A percentile compares a stretch with the other conserved stretches of the same genome.
Conservation (phyloP, 2,329 filamentous ascomycete genomes). For the Fusarium pseudograminearum region DNA sequence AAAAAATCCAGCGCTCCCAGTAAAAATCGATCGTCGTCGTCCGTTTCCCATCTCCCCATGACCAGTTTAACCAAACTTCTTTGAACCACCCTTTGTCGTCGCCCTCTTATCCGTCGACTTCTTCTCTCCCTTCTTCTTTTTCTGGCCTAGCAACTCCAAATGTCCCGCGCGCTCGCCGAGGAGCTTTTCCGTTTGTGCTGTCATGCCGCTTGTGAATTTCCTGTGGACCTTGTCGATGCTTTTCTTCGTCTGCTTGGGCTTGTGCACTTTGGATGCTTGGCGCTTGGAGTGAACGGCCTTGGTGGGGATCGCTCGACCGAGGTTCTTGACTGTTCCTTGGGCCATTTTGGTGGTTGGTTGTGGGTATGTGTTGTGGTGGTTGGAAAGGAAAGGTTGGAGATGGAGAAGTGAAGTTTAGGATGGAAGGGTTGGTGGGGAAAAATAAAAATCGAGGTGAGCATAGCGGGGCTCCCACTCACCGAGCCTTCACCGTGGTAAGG, state of each 20-base stretch:
- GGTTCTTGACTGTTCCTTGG: conserved; percentile 66
- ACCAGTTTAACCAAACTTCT: conserved; percentile 65
- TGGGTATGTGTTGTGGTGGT: not conserved
- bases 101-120: conserved; percentile 55
- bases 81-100: conserved; percentile 62
- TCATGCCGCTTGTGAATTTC: conserved; percentile 67
- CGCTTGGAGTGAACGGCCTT: conserved; percentile 58
- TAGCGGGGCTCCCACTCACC: conserved; percentile 26
- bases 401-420: conserved; percentile 52
- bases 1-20: conserved; percentile 6
- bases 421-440: conserved; percentile 11
- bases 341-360: conserved; percentile 58
- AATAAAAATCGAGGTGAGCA: conserved; percentile 42
- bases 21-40: conserved; percentile 15
- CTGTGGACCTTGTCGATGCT: conserved; percentile 66
- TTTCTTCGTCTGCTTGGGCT: conserved; percentile 61
- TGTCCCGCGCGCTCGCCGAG: conserved; percentile 71
- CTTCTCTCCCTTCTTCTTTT: conserved; percentile 64
- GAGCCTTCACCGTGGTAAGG: conserved; percentile 3
- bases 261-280: conserved; percentile 61
- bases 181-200: conserved; percentile 67
- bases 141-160: conserved; percentile 69
- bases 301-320: conserved; percentile 55
- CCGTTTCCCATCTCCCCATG: not conserved
- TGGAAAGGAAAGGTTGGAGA: conserved; percentile 52